Conservation (phyloP, 352 stramenopile genomes). For the Globisporangium solare region DNA sequence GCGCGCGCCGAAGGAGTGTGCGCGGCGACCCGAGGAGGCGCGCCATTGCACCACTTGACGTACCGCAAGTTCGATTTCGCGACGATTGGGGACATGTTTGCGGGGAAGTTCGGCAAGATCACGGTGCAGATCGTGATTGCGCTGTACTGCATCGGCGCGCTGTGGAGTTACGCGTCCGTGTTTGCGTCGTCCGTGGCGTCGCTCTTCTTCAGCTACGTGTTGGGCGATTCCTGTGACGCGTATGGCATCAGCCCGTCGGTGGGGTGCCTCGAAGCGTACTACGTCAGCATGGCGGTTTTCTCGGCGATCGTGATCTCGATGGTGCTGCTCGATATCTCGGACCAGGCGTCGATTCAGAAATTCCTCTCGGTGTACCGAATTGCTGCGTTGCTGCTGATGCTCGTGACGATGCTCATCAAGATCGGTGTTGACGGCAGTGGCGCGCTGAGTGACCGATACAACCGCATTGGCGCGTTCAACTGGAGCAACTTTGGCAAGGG, state of each 20-base stretch:
- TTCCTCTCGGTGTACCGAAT: slow-evolving; percentile 82
- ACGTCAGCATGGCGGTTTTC: slow-evolving; percentile 76
- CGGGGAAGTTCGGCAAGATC: slow-evolving; percentile 58
- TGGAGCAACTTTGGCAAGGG: slow-evolving; percentile 79
- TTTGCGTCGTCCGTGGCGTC: slow-evolving; percentile 83
- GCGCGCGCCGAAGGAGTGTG: slow-evolving; percentile 73
- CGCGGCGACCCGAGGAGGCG: slow-evolving; percentile 37
- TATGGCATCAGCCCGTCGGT: slow-evolving; percentile 40
- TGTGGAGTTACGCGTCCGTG: slow-evolving; percentile 85
- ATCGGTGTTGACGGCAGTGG: slow-evolving; percentile 51
- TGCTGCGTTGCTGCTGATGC: slow-evolving; percentile 72
- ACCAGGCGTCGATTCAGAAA: slow-evolving; percentile 77
- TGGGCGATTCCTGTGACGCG: slow-evolving; percentile 60
- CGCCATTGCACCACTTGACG: slow-evolving; percentile 62
- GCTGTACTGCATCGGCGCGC: slow-evolving; percentile 68
- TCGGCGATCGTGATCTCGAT: slow-evolving; percentile 67
- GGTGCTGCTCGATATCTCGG: slow-evolving; percentile 82
- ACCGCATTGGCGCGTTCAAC: slow-evolving; percentile 53
- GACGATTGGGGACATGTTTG: slow-evolving; percentile 80
- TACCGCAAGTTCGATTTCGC: slow-evolving; percentile 87
- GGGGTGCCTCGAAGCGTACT: slow-evolving; percentile 65
- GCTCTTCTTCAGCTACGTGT: slow-evolving; percentile 69
- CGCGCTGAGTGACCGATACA: slow-evolving; percentile 33
- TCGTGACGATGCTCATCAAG: slow-evolving; percentile 73
- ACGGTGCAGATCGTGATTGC: slow-evolving; percentile 68